phyloP scores from a whole-genome alignment of 306 rosid genomes.

The Quercus parvula region DNA sequence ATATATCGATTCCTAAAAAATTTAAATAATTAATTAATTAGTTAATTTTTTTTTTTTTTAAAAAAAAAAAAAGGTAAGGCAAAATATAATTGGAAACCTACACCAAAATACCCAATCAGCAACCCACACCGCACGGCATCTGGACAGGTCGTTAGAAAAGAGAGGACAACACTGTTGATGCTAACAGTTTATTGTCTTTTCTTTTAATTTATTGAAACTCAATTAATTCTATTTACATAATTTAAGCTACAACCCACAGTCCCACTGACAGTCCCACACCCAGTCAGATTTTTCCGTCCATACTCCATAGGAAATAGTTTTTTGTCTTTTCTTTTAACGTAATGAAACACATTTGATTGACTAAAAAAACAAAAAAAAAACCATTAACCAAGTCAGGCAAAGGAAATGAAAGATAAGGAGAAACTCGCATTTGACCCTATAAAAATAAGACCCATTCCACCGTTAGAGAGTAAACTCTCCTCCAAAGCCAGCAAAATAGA shows the following conservation, averaged over 20 bases:
- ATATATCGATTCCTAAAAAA: too few relatives aligned
- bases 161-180: neutral
- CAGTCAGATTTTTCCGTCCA: too few relatives aligned
- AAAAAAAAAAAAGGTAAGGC: neutral
- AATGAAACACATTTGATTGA: too few relatives aligned
- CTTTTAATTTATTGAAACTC: neutral
- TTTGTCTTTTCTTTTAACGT: too few relatives aligned
- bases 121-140: neutral
- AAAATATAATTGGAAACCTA: too few relatives aligned
- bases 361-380: neutral
- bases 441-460: conserved; percentile 9
- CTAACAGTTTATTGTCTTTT: neutral
- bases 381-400: neutral
- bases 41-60: too few relatives aligned
- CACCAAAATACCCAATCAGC: neutral
- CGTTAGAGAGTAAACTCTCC: neutral
- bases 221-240: neutral
- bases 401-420: neutral
- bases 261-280: too few relatives aligned
- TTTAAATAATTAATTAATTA: neutral
- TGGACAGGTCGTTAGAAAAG: neutral
- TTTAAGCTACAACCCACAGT: neutral
- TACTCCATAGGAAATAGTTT: too few relatives aligned
- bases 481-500: neutral
- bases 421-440: conserved; percentile 47